Base-by-base conservation (phyloP, 495 filamentous ascomycete genomes). In the Astrocystis sublimbata region DNA sequence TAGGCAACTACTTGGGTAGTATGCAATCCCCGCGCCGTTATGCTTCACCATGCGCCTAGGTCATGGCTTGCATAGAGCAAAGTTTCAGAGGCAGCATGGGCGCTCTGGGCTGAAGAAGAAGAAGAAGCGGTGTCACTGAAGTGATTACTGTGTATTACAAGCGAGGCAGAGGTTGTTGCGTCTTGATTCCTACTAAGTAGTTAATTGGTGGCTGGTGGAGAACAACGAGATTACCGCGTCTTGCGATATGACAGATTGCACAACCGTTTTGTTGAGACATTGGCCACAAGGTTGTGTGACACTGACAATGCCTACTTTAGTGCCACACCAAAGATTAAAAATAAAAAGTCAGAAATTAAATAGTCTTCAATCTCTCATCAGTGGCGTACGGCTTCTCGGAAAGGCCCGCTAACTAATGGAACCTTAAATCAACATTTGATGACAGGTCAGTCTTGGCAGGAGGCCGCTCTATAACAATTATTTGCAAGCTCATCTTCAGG, bases 361-460 rank as follows among this genome's bases (percentile, higher is more conserved):
- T 45, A 15, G 17, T 45, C 28, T 43, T 45, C 54, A 7, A 36
- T 56, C 23, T n/a, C n/a, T 23, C 26, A 1, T 35, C 24, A 17
- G 54, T 57, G 54, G 54, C 54, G 54, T 57, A 33, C 54, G 54
- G 54, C 40, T 57, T 12, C 24, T 33, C 54, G 54, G 54, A 57
- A 57, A 42, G 54, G 54, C 54, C 54, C 54, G 54, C 40, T 56
- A 41, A 23, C 49, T 57, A 45, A 31, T 54, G 51, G 33, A 54
- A 54, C 51, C 33, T 54, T 56, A 56, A 42, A 42, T 42, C 24
- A 24, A 36, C 36, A 42, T 10, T 13, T 43, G 35, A 56, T 56
- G 52, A 43, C 52, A 56, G 52, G 24, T 31, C 52, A 13, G 23
- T 56, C 52, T 56, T 56, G 52, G 52, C 52, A 31, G 36, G 4